These are phyloP conservation scores for Vinca minor DNA, from an alignment of 257 asterid species.

Conservation along the genomic window DNA sequence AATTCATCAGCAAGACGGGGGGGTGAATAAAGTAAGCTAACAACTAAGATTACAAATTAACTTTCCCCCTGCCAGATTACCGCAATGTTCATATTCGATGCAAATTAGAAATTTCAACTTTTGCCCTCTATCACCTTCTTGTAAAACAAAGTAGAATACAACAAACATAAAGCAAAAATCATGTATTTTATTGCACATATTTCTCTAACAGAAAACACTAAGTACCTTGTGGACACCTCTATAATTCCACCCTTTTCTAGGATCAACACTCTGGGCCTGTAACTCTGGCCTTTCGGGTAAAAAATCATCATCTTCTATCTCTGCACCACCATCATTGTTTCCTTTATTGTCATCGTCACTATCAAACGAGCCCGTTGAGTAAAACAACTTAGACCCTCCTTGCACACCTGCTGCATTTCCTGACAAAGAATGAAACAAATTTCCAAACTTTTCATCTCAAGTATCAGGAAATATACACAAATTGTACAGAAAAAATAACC, in stretches of 20 bases:
- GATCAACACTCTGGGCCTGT: conserved; percentile 77
- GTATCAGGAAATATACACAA: background rate
- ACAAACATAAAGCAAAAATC: background rate
- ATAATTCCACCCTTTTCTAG: conserved; percentile 80
- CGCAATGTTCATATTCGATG: background rate
- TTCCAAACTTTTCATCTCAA: background rate
- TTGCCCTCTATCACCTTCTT: background rate
- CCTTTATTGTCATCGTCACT: conserved; percentile 27
- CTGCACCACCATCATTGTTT: conserved; percentile 16
- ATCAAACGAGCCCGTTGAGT: conserved; percentile 44
- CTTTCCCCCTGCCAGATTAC: background rate
- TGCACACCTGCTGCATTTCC: conserved; percentile 35
- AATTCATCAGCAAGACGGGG: background rate
- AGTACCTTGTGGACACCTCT: conserved; percentile 91
- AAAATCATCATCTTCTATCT: conserved; percentile 49
- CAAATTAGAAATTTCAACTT: background rate
- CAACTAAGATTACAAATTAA: background rate
- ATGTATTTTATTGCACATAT: background rate
- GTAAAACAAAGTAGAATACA: background rate
- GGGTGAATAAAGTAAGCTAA: background rate
- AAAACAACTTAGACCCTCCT: conserved; percentile 37
- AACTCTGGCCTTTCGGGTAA: conserved; percentile 53
- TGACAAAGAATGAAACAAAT: background rate
- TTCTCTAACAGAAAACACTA: background rate
- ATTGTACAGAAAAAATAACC: background rate